A percentile compares a stretch with the other conserved stretches of the same genome.
Evolutionary conservation across 768 basidiomycete species (phyloP).

Genomic region (Leucosporidium scottii): DNA sequence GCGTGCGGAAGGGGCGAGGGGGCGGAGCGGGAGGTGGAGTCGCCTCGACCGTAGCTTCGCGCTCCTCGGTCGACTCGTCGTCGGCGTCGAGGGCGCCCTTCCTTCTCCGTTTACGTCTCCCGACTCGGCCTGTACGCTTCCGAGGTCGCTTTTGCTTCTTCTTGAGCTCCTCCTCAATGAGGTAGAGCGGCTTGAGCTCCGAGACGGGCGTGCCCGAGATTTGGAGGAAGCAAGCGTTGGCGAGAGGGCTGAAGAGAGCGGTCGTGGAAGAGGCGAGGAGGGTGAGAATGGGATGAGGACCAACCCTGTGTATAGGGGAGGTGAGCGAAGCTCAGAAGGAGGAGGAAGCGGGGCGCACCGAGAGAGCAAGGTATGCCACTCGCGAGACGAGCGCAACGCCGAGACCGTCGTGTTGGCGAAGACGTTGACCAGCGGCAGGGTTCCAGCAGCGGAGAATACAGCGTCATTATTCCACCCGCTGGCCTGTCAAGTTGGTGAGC

Average conservation of each 20-base stretch:
- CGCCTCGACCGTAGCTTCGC: no score
- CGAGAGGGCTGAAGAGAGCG: slow-evolving; percentile 66
- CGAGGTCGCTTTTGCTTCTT: neutral
- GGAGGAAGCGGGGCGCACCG: slow-evolving; percentile 47
- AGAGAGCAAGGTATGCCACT: slow-evolving; percentile 61
- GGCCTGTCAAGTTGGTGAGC: neutral
- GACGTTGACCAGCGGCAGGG: slow-evolving; percentile 47
- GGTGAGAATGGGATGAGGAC: slow-evolving; percentile 67
- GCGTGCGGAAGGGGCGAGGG: no score
- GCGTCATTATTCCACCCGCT: neutral
- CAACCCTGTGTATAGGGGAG: slow-evolving; percentile 51
- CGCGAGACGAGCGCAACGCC: slow-evolving; percentile 52
- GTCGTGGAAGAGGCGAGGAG: slow-evolving; percentile 57
- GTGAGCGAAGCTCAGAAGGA: neutral
- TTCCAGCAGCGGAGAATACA: neutral
- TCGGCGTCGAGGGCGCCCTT: neutral
- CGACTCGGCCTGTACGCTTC: neutral
- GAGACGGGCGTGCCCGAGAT: slow-evolving; percentile 66
- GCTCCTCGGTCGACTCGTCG: neutral
- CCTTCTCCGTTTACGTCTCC: neutral
- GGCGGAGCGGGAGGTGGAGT: neutral
- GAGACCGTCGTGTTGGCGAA: slow-evolving; percentile 71
- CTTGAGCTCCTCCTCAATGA: neutral
- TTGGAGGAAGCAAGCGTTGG: slow-evolving; percentile 79
- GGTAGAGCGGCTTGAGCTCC: slow-evolving; percentile 42